Base-by-base conservation (phyloP, 2,329 filamentous ascomycete genomes). In the Chaetomiaceae sp. region DNA sequence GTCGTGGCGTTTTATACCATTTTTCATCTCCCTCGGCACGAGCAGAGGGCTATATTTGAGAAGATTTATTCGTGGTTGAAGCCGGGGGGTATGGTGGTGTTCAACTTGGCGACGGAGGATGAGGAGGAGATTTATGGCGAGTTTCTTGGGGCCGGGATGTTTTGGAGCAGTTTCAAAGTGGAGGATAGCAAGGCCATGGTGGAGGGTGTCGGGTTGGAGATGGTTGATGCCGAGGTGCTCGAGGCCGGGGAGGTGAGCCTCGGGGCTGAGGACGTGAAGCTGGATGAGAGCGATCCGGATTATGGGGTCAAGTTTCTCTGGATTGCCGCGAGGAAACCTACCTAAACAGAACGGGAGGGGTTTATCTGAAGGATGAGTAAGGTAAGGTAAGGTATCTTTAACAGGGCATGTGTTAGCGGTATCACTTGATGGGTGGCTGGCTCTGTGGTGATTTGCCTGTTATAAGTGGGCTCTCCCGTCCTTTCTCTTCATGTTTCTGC, bases 81-180 rank as follows among this genome's bases (percentile, higher is more conserved):
- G 25, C 46, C 46, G 3, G 46, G 46, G 2, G 46, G 23, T 1
- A 9, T 40, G 12, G 39, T 49, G 14, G 46, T 23, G 1, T 49
- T 49, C 22, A 49, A 49, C 11, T 25, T 49, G 2, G 36, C 46
- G 23, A 49, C 46, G n/a, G 27, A 33, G n/a, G 46, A 49, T 23
- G 37, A 40, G 25, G 46, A 40, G 36, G 37, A 20, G 17, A 40
- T 49, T 4, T 34, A 49, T 19, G 46, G 46, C 8, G 46, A 49
- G 36, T n/a, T 49, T 1, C 9, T 49, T 36, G 46, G 46, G 7
- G 36, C 25, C 12, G 36, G 37, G 9, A 49, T 49, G 46, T 49
- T 49, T 14, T 49, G 46, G 46, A 49, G 46, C 19, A 49, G 46
- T 17, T 40, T 31, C 20, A 17, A 25, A 2, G 46, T 40, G n/a